Percentiles rank a stretch among this genome's conserved stretches.
Conservation (phyloP, 257 asterid genomes). For the Ligustrum vulgare region DNA sequence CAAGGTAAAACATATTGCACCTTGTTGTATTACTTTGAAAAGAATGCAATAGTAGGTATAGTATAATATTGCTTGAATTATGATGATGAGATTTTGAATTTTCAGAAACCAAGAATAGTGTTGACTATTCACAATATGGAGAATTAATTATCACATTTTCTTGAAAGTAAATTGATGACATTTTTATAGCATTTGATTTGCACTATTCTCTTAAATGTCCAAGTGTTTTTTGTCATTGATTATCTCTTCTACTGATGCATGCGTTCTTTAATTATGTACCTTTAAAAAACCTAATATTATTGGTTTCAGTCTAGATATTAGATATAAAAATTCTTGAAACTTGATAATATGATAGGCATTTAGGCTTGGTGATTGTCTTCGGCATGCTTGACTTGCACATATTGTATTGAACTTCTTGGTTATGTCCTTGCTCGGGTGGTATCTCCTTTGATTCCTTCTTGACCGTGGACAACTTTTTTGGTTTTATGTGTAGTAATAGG, state of each 20-base stretch:
- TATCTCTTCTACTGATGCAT: slow-evolving; percentile 8
- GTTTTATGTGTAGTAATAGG: background rate
- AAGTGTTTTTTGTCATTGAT: background rate
- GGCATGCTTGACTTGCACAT: background rate
- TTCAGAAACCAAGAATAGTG: slow-evolving; percentile 76
- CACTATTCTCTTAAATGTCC: slow-evolving; percentile 3
- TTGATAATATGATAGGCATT: slow-evolving; percentile 1
- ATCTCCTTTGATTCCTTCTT: background rate
- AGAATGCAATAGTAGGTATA: background rate
- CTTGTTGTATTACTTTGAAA: slow-evolving; percentile 2
- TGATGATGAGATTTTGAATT: slow-evolving; percentile 23
- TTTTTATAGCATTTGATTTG: slow-evolving; percentile 1
- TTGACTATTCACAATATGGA: slow-evolving; percentile 94
- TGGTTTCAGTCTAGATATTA: background rate
- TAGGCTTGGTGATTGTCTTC: background rate
- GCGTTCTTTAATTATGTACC: background rate
- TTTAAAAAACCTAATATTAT: background rate
- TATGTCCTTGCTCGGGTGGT: background rate
- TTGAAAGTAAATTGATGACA: background rate
- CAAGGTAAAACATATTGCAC: slow-evolving; percentile 41
- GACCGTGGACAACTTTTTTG: background rate
- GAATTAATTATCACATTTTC: slow-evolving; percentile 36
- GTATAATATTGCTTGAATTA: slow-evolving; percentile 14
- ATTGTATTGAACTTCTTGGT: background rate
- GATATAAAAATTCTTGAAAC: background rate